Percentiles rank a stretch among this genome's conserved stretches.
phyloP scores from a whole-genome alignment of 345 rosid genomes.

The Firmiana major region DNA sequence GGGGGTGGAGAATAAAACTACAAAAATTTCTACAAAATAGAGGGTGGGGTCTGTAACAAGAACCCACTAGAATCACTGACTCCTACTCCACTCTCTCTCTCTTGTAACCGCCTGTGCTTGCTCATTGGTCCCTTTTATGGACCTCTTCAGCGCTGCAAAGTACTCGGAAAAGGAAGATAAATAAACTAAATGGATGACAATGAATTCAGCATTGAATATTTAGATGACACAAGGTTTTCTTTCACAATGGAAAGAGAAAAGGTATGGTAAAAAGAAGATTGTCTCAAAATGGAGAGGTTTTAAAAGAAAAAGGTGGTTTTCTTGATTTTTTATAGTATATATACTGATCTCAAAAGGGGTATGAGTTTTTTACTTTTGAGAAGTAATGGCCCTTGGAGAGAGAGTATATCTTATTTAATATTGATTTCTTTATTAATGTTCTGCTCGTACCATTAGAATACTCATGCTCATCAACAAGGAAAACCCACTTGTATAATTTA shows the following conservation, averaged over 20 bases:
- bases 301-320: slow-evolving; percentile 1
- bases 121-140: slow-evolving; percentile 56
- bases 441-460: slow-evolving; percentile 28
- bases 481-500: slow-evolving; percentile 40
- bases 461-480: slow-evolving; percentile 37
- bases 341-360: neutral
- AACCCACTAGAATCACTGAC: slow-evolving; percentile 70
- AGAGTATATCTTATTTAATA: neutral
- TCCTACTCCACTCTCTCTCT: slow-evolving; percentile 63
- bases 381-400: slow-evolving; percentile 10
- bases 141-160: slow-evolving; percentile 34
- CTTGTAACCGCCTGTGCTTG: slow-evolving; percentile 76
- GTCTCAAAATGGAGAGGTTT: neutral
- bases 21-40: slow-evolving; percentile 4
- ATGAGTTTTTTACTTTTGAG: slow-evolving; percentile 24
- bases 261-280: neutral
- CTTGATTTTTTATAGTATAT: neutral
- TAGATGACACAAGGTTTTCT: slow-evolving; percentile 26
- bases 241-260: neutral
- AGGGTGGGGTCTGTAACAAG: slow-evolving; percentile 46
- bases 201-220: slow-evolving; percentile 25
- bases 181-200: slow-evolving; percentile 11
- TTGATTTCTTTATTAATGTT: slow-evolving; percentile 23
- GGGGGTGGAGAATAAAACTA: no score
- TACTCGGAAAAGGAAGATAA: slow-evolving; percentile 20